These are phyloP conservation scores for Geotrichum candidum DNA, from an alignment of 1,139 yeast genomes.

Conservation along the genomic window DNA sequence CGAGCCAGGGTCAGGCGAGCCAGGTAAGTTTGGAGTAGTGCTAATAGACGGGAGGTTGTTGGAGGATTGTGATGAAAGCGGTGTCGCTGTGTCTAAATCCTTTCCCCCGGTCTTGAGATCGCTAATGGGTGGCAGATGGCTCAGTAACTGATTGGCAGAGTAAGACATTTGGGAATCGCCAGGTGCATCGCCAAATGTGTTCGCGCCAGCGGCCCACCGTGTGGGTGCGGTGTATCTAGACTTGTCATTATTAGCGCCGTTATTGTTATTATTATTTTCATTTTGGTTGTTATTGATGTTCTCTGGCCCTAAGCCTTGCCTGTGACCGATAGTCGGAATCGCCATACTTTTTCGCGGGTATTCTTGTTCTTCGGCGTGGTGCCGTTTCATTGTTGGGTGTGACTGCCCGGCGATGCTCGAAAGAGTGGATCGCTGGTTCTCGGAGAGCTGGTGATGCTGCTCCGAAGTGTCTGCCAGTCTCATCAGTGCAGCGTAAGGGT, in stretches of 20 bases:
- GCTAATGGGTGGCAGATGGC: slow-evolving; percentile 10
- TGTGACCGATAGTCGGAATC: slow-evolving; percentile 1
- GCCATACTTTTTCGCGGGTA: slow-evolving; percentile 6
- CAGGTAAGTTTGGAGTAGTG: slow-evolving; percentile 9
- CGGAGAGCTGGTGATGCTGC: slow-evolving; percentile 13
- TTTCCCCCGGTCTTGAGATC: slow-evolving; percentile 4
- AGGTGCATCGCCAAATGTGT: background rate
- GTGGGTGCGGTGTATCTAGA: background rate
- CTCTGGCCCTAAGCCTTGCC: background rate
- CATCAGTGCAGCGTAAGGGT: slow-evolving; percentile 15
- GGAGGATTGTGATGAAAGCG: slow-evolving; percentile 4
- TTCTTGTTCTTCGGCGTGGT: slow-evolving; percentile 1
- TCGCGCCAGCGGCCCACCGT: background rate
- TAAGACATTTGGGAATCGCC: background rate
- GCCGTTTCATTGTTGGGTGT: background rate
- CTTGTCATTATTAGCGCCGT: background rate
- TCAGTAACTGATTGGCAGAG: background rate
- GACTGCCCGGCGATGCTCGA: background rate
- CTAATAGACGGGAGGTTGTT: slow-evolving; percentile 10
- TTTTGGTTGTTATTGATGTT: too few relatives aligned
- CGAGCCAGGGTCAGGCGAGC: slow-evolving; percentile 6
- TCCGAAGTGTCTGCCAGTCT: slow-evolving; percentile 14
- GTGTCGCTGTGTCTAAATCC: background rate
- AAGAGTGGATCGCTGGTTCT: background rate
- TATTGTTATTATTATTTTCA: too few relatives aligned